A percentile compares a stretch with the other conserved stretches of the same genome.
Evolutionary conservation across 208 protist genomes (phyloP).

Genomic region (Porcisia deanei): DNA sequence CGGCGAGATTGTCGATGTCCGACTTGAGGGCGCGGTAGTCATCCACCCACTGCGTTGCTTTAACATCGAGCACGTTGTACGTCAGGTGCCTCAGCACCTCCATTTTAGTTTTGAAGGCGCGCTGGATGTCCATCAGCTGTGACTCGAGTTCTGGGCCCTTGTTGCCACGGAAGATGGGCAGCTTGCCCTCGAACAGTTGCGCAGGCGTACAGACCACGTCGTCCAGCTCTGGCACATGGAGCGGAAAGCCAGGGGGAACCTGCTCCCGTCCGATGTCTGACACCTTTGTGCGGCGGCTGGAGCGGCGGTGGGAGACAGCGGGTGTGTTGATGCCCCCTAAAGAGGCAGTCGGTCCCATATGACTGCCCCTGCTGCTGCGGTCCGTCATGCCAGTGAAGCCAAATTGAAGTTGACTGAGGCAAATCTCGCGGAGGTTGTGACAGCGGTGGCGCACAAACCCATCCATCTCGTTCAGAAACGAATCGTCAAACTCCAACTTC

Average conservation of each 20-base stretch:
- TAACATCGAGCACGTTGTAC: slow-evolving; percentile 98
- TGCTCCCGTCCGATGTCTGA: slow-evolving; percentile 33
- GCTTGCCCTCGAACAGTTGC: slow-evolving; percentile 59
- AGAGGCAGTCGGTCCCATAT: slow-evolving; percentile 8
- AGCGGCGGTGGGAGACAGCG: slow-evolving; percentile 7
- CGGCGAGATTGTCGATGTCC: slow-evolving; percentile 96
- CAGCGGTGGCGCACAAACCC: slow-evolving; percentile 97
- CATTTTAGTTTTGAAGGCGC: slow-evolving; percentile 92
- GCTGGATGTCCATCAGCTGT: slow-evolving; percentile 95
- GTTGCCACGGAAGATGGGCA: slow-evolving; percentile 95
- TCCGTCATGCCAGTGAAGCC: slow-evolving; percentile 70
- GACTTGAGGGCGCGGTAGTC: slow-evolving; percentile 96
- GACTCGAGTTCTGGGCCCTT: slow-evolving; percentile 95
- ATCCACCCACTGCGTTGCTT: slow-evolving; percentile 97
- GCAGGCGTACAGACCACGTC: slow-evolving; percentile 28
- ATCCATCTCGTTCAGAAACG: slow-evolving; percentile 97
- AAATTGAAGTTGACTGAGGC: slow-evolving; percentile 97
- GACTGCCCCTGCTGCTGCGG: slow-evolving; percentile 22
- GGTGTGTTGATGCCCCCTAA: slow-evolving; percentile 15
- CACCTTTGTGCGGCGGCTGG: slow-evolving; percentile 24
- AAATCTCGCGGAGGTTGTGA: slow-evolving; percentile 96
- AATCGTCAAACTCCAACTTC: slow-evolving; percentile 93
- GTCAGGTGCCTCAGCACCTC: slow-evolving; percentile 89
- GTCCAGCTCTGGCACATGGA: slow-evolving; percentile 79
- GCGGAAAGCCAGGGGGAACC: slow-evolving; percentile 33